Evolutionary conservation across 2,329 filamentous ascomycete species (phyloP).

Genomic region (Botrytis deweyae): DNA sequence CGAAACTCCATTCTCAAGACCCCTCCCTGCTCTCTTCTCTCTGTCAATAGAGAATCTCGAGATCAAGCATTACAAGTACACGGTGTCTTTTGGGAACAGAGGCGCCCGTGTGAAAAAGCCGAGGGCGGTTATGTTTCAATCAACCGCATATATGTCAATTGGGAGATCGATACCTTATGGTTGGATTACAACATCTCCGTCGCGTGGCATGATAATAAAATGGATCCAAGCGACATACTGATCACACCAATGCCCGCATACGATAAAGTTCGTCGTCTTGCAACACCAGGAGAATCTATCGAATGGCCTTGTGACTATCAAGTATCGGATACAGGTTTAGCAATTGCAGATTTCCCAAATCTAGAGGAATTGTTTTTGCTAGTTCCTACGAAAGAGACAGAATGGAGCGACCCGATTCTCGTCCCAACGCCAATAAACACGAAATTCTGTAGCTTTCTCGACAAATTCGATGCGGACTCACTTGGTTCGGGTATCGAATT

Average conservation of each 20-base stretch:
- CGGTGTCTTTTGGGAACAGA: background rate
- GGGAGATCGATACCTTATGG: background rate
- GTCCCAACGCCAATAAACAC: background rate
- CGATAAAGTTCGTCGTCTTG: background rate
- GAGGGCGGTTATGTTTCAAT: background rate
- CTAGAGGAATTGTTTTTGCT: background rate
- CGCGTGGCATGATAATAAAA: background rate
- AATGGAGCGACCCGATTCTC: background rate
- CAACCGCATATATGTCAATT: background rate
- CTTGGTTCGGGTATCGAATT: background rate
- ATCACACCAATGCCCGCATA: background rate
- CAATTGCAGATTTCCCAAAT: background rate
- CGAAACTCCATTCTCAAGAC: background rate
- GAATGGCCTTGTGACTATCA: background rate
- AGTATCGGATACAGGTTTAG: background rate
- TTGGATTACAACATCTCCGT: background rate
- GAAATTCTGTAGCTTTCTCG: background rate
- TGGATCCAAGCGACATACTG: background rate
- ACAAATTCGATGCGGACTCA: background rate
- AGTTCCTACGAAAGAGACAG: background rate
- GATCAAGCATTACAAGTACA: background rate
- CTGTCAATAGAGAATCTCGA: background rate
- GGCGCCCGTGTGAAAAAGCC: background rate
- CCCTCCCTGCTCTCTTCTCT: background rate
- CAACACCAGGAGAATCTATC: background rate